Percentiles rank a stretch among this genome's conserved stretches.
Conservation (phyloP, 108 stramenopile genomes). For the Aurantiochytrium sp. region DNA sequence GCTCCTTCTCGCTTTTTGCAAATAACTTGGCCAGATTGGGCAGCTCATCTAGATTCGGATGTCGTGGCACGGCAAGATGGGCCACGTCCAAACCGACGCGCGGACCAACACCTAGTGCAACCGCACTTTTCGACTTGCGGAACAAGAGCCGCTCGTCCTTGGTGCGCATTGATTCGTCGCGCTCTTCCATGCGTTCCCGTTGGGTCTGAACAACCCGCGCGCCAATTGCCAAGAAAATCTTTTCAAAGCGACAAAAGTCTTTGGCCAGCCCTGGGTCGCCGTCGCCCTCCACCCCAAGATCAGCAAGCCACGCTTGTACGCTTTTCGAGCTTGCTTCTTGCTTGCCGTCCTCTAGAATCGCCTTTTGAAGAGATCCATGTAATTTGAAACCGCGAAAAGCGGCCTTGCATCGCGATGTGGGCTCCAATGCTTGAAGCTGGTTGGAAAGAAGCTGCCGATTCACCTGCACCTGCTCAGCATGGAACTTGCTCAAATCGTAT, state of each 20-base stretch:
- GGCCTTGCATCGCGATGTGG: background rate
- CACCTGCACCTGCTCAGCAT: background rate
- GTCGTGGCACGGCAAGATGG: background rate
- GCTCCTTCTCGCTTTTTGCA: background rate
- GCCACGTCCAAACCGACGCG: background rate
- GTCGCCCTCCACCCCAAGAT: background rate
- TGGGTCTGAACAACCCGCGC: background rate
- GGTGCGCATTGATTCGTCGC: background rate
- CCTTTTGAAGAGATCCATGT: background rate
- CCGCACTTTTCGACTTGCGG: background rate
- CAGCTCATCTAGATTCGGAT: background rate
- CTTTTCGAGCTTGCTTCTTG: background rate
- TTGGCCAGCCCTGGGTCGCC: background rate
- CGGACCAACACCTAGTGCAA: background rate
- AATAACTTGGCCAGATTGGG: background rate
- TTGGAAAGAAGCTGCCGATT: background rate
- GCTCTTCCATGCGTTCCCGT: background rate
- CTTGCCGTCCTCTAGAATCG: background rate
- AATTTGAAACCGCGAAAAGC: background rate
- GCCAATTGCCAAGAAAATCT: background rate
- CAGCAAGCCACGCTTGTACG: background rate
- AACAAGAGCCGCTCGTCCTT: background rate
- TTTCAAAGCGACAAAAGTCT: background rate
- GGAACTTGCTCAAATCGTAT: background rate
- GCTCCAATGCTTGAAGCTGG: background rate